phyloP scores from a whole-genome alignment of 2,329 filamentous ascomycete species.

The Xylaria arbuscula region DNA sequence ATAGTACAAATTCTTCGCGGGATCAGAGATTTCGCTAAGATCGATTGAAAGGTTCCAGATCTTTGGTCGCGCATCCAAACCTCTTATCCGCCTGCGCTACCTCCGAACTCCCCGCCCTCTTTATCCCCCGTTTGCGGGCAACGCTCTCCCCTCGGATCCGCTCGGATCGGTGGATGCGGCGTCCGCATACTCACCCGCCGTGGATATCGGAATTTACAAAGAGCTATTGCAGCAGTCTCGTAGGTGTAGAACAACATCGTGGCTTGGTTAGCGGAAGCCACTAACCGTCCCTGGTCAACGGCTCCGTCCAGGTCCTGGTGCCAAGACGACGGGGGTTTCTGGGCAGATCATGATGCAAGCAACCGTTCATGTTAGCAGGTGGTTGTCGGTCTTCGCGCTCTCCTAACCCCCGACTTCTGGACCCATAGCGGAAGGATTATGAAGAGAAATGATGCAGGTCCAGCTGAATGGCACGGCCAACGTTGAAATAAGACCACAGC shows the following conservation, averaged over 20 bases:
- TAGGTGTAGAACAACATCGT: background rate
- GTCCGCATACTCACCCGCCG: background rate
- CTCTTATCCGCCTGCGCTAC: background rate
- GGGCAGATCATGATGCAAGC: constrained; percentile 9
- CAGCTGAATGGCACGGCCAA: background rate
- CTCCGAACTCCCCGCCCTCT: constrained; percentile 3
- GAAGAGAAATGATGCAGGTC: background rate
- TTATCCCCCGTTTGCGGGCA: background rate
- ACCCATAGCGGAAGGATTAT: background rate
- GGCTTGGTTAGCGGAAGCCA: background rate
- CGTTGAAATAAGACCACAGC: background rate
- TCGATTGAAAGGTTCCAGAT: background rate
- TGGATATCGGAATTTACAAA: background rate
- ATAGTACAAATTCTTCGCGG: no score
- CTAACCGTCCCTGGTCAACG: background rate
- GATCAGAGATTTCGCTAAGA: background rate
- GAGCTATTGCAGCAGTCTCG: background rate
- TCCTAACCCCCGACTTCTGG: constrained; percentile 9
- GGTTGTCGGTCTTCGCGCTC: constrained; percentile 16
- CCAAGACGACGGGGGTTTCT: background rate
- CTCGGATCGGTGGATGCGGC: constrained; percentile 12
- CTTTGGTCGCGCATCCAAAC: background rate
- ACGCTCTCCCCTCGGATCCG: background rate
- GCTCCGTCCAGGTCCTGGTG: background rate
- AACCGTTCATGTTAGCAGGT: constrained; percentile 2